Base-by-base conservation (phyloP, 23 red algal species). In the Gracilaria domingensis region DNA sequence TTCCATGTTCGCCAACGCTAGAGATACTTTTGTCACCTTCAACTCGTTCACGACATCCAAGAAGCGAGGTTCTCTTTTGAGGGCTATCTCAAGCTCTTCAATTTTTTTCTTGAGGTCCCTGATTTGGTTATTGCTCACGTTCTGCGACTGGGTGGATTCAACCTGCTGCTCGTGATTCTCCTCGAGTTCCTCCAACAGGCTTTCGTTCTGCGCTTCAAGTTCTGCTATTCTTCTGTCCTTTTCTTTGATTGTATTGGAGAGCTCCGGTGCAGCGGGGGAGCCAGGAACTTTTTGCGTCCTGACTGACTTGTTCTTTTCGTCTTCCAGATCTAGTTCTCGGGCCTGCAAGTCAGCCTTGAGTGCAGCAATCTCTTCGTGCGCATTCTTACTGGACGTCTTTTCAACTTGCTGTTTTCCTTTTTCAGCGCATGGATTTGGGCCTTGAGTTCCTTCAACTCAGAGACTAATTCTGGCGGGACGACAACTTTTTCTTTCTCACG, bases 31-130 rank as follows among this genome's bases (percentile, higher is more conserved):
- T 38, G 79, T 88, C 24, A 94, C 92, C 83, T 94, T 94, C 58
- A 94, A 74, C 49, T 94, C 83, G 75, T 94, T 88, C 73, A 94
- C 92, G 50, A 94, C 92, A 45, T 94, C 84, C 74, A 94, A 49
- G 44, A 78, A 94, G 56, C 78, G 73, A 12, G 92, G 92, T 87
- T 94, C 92, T 83, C 92, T 80, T 81, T 59, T 88, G 45, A 94
- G 76, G 23, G 82, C 84, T 50, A 88, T 42, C 50, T 87, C 84
- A 26, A 94, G 66, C 45, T 94, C 92, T 48, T 79, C 83, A 16
- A 91, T 71, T n/a, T 65, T 81, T 70, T 67, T 81, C 87, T 50
- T 80, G 14, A 91, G 56, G 44, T 57, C 59, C 61, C 45, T 91
- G 87, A 50, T 82, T 49, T 66, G 14, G 40, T 45, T 75, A 17